These are phyloP conservation scores for Puccinia hordei DNA, from an alignment of 1,284 basidiomycete species.

Conservation along the genomic window DNA sequence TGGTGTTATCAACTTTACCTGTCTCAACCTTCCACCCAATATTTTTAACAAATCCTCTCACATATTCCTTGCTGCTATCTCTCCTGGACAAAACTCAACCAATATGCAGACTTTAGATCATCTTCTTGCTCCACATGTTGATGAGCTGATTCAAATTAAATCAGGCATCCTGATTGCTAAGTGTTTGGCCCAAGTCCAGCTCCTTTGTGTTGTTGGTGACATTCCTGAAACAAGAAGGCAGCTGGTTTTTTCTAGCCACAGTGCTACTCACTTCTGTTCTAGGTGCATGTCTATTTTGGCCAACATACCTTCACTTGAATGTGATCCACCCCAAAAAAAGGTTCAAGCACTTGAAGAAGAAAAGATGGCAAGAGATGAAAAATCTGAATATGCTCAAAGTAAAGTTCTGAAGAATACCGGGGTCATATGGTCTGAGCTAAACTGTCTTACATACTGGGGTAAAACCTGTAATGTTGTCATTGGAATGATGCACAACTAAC, in stretches of 20 bases:
- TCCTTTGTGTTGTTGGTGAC: conserved; percentile 29
- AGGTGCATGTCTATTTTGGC: not conserved
- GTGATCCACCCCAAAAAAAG: not conserved
- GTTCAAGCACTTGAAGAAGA: not conserved
- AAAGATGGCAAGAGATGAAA: not conserved
- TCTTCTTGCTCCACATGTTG: not conserved
- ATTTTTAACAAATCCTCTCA: conserved; percentile 1
- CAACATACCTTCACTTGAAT: not conserved
- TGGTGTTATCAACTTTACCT: conserved; percentile 12
- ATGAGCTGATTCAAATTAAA: conserved; percentile 24
- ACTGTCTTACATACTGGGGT: too few species aligned
- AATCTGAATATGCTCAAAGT: conserved; percentile 6
- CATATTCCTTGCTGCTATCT: conserved; percentile 14
- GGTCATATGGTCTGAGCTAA: not conserved
- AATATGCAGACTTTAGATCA: conserved; percentile 1
- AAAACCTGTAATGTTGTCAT: conserved; percentile 6
- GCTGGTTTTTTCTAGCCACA: conserved; percentile 20
- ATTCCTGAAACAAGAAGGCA: conserved; percentile 17
- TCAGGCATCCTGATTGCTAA: not conserved
- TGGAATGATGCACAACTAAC: too few species aligned
- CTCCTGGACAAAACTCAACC: conserved; percentile 5
- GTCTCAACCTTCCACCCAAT: conserved; percentile 17
- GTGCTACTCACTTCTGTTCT: conserved; percentile 13
- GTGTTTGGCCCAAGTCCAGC: not conserved
- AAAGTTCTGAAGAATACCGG: not conserved